Evolutionary conservation across 352 stramenopile species (phyloP), one percentile per base, ranked within the genome.

Genomic region (Pythium guiyangense): DNA sequence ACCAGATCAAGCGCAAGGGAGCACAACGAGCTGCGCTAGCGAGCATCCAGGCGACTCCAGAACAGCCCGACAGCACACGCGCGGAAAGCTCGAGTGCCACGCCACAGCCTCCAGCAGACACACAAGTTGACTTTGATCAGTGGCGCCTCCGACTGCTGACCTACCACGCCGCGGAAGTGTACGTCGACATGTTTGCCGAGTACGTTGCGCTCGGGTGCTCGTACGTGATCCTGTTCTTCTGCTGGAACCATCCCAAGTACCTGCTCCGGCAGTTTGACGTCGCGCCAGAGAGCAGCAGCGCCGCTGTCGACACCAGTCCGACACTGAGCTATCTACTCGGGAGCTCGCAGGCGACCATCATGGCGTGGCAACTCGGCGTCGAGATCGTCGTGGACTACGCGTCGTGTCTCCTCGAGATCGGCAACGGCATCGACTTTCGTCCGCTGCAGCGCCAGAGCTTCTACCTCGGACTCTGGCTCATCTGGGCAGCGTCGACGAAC

Each of bases 171-270:
- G 62, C 51, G 1, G 70, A 79, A 43, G 56, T 73, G 17, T 67
- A 59, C 8, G 66, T 63, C 14, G 68, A 76, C 53, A 79, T 79
- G 70, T 22, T 22, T 22, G 22, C 22, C 17, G 73, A 83, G 39
- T 83, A 78, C 44, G 49, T 79, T 6, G 67, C 68, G 4, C 72
- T 83, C 49, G 63, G 40, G 22, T 22, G 22, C 22, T 22, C 22
- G 22, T 22, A 22, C 22, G 22, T 22, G 22, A 22, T 22, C 22
- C 22, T 22, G 22, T 22, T 22, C 22, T 22, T 22, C 22, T 22
- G 22, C 22, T 22, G 22, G 22, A 22, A 22, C 22, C 22, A 22
- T 22, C 22, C 22, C 22, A 22, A 22, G 22, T 79, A 61, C n/a
- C 42, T 51, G n/a, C 51, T 62, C 26, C 35, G 39, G 3, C 10